These are phyloP conservation scores for Fraxinus floribunda DNA, from an alignment of 305 asterid genomes.

Conservation along the genomic window DNA sequence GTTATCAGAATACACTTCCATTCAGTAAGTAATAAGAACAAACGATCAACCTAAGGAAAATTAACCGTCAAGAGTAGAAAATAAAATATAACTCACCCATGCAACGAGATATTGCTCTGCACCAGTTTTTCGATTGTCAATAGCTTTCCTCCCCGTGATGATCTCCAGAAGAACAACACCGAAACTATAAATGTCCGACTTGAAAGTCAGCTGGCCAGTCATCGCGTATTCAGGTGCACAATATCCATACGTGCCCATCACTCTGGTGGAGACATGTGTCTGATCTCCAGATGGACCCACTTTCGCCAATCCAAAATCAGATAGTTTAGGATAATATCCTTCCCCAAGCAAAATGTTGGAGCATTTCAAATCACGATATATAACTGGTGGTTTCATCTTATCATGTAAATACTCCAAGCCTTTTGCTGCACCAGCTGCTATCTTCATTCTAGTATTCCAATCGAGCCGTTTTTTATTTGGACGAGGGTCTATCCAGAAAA, in stretches of 20 bases:
- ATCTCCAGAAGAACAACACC: slow-evolving; percentile 63
- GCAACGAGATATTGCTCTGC: slow-evolving; percentile 50
- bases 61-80: background rate
- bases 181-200: slow-evolving; percentile 59
- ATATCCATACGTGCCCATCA: slow-evolving; percentile 71
- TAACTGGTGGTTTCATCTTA: slow-evolving; percentile 52
- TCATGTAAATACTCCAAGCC: slow-evolving; percentile 57
- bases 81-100: slow-evolving; percentile 40
- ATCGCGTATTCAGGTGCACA: slow-evolving; percentile 65
- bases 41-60: background rate
- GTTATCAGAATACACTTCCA: background rate
- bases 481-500: slow-evolving; percentile 26
- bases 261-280: slow-evolving; percentile 64
- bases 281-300: slow-evolving; percentile 56
- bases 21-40: background rate
- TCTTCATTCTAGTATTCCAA: slow-evolving; percentile 57
- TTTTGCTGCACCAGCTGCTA: slow-evolving; percentile 59
- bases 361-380: slow-evolving; percentile 62
- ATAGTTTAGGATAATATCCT: slow-evolving; percentile 49
- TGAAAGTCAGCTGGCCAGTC: slow-evolving; percentile 66
- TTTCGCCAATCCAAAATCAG: slow-evolving; percentile 63
- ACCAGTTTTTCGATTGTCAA: slow-evolving; percentile 34
- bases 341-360: slow-evolving; percentile 64
- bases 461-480: slow-evolving; percentile 32
- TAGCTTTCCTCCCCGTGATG: slow-evolving; percentile 52